Evolutionary conservation across 2,329 filamentous ascomycete species (phyloP), one percentile per base, ranked within the genome.

Genomic region (Pseudocercospora crystallina): DNA sequence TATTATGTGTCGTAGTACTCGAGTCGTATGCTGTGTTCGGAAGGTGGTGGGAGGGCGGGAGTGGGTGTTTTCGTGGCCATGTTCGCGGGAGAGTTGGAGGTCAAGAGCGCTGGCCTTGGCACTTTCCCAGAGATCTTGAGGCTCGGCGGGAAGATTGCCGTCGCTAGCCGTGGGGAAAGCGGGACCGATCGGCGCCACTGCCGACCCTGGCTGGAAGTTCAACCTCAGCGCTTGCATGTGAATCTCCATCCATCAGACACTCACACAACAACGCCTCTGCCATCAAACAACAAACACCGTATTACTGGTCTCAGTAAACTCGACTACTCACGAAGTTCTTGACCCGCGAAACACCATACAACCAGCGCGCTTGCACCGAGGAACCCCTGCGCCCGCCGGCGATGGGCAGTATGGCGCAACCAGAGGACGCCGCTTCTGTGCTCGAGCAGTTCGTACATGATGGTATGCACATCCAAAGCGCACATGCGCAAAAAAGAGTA

Each of bases 361-460:
- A 15, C 4, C 9, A 9, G 14, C 36, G 36, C 36, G 10, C 14
- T 39, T 10, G 5, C 36, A 2, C 39, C 39, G 14, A 30, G 9
- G 9, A 26, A 26, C 20, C 20, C 20, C 20, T 26, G 20, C 20
- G 20, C 20, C 20, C 7, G 10, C 26, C 11, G 15, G 33, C 8
- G 9, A 54, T 59, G 51, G 50, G 43, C 49, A 13, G 46, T 5
- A 43, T 80, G 72, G 71, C 75, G 12, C 68, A 70, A 36, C 71
- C 77, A 35, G 82, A 85, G 60, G 83, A 85, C 66, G 80, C 82
- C 41, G 82, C 85, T 49, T 76, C 86, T 58, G 84, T 90, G 64
- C 81, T 91, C 61, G 87, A 92, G 69, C 86, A 90, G 69, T 91
- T 87, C 77, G 82, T 86, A 75, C 71, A 86, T 62, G 82, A 86